Evolutionary conservation across 768 basidiomycete species (phyloP), one percentile per base, ranked within the genome.

Genomic region (Mycena vitilis): DNA sequence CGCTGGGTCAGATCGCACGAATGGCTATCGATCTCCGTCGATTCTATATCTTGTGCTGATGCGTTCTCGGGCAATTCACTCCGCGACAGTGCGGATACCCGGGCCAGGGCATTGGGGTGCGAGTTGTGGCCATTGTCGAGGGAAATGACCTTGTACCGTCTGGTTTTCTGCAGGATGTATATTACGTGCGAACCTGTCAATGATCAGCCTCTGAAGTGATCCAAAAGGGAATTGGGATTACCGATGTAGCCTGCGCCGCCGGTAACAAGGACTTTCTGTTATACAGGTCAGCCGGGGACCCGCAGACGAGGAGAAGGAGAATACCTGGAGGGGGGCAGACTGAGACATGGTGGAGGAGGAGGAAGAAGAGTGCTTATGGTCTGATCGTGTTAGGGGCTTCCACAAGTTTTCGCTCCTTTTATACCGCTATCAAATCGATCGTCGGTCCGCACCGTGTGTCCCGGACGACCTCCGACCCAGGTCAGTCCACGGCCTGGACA

Each of bases 51-150:
- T 25, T 83, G 79, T 44, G 88, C 88, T 0, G 91, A 86, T 13
- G 94, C 83, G 71, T 89, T 82, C 64, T 82, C 74, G 15, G 92
- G 89, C 18, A 98, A 85, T 72, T 90, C 89, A 53, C 87, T 88
- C 70, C 85, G 86, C 4, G 96, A 95, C 63, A 99, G 86, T 79
- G 94, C 87, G 18, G 91, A 87, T 53, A 96, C 92, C 69, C 93
- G 90, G 60, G 84, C 80, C 55, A 98, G 85, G 4, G 95, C 88
- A 23, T 83, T 83, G 2, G 93, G 89, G 72, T 89, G 88, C 4
- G 98, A 96, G 78, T 99, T 99, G 81, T 95, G 90, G 83, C 92
- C 85, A 84, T 99, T 99, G 84, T 99, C 98, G 74, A 99, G 87
- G 25, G 96, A 92, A 71, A 98, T 89, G 74, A 98, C 95, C 77